Base-by-base conservation (phyloP, 768 basidiomycete species). In the Suillus ampliporus region DNA sequence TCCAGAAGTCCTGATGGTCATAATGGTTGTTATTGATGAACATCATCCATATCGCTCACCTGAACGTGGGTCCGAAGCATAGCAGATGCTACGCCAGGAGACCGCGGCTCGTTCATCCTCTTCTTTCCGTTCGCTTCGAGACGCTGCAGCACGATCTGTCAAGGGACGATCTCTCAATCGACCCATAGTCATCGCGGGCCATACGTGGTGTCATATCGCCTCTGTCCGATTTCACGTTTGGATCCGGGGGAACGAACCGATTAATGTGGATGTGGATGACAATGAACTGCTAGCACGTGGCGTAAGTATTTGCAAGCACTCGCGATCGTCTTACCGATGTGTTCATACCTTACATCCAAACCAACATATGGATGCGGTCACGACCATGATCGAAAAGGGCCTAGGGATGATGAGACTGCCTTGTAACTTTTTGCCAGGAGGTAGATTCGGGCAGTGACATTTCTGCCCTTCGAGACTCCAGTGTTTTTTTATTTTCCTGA, bases 321-420 rank as follows among this genome's bases (percentile, higher is more conserved):
- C 26, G 9, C 28, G 17, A 4, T 15, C 28, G 2, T 8, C 10
- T 19, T 3, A 14, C 15, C 26, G 34, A 40, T 44, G 15, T 3
- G 9, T 60, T 52, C 23, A 38, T 19, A 37, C 23, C 5, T 40
- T 52, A 7, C 19, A 5, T 37, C 31, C 26, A 35, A 38, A 51
- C 9, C 21, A 3, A 54, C n/a, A 35, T 19, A 60, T 60, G 48
- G 47, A 40, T 37, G 26, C 4, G 3, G 46, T 37, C 26, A n/a
- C 58, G 28, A 34, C 47, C 9, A 28, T 64, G 26, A 66, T 65
- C 46, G 58, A 40, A n/a, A 56, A 61, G n/a, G 60, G 60, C 31
- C 3, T 31, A 6, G 31, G 31, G 31, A 31, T 31, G 31, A 31
- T 31, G 31, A 31, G 31, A 31, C 31, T 6, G 3, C 31, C 6